Conservation (phyloP, 208 protist species). For the Acanthamoeba triangularis region DNA sequence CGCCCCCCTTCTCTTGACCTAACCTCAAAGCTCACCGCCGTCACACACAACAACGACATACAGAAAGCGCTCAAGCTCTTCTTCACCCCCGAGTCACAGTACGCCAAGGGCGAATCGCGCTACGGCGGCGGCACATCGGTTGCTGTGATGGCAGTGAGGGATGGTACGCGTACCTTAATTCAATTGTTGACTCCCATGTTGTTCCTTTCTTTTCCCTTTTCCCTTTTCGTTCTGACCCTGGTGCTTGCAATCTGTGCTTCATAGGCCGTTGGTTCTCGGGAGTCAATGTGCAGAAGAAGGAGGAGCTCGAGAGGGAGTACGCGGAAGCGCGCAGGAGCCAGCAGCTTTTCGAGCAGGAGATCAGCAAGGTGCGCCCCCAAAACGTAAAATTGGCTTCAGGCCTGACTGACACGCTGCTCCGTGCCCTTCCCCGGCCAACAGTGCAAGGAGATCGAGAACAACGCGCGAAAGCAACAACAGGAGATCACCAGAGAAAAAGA, state of each 20-base stretch:
- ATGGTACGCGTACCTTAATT: neutral
- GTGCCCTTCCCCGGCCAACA: no score
- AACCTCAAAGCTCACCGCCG: no score
- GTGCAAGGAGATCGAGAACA: conserved; percentile 26
- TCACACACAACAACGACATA: no score
- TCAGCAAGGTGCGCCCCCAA: conserved; percentile 4
- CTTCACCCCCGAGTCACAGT: conserved; percentile 73
- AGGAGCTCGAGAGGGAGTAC: conserved; percentile 56
- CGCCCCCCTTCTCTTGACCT: neutral
- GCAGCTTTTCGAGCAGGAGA: neutral
- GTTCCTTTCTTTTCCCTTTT: neutral
- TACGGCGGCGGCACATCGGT: conserved; percentile 71
- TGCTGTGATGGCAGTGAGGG: neutral
- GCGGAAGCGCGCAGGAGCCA: neutral
- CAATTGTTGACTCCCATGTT: neutral
- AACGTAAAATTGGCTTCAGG: no score
- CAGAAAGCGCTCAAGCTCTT: neutral
- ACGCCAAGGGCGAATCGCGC: conserved; percentile 13
- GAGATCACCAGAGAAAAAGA: neutral
- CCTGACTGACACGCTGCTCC: no score
- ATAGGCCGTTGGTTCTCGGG: conserved; percentile 49
- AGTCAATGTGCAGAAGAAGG: conserved; percentile 56
- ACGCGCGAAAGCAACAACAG: neutral
- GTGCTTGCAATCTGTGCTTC: neutral
- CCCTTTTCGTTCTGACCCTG: neutral